A percentile compares a stretch with the other conserved stretches of the same genome.
Evolutionary conservation across 495 filamentous ascomycete species (phyloP).

Genomic region (Podospora fimiseda): DNA sequence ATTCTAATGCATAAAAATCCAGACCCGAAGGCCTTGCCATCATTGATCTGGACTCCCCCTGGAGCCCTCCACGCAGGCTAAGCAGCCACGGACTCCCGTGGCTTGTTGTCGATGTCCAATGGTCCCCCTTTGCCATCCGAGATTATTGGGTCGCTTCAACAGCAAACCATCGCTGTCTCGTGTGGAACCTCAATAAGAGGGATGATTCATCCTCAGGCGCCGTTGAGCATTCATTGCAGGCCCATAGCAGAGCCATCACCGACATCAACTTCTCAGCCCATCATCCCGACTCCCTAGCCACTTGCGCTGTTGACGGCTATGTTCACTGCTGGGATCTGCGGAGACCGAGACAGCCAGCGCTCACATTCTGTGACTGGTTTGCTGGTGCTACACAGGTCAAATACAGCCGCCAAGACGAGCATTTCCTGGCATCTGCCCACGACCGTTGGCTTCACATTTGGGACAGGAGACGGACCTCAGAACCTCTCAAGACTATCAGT

Average conservation of each 20-base stretch:
- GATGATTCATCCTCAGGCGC: constrained; percentile 61
- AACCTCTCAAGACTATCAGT: constrained; percentile 72
- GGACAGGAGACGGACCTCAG: constrained; percentile 78
- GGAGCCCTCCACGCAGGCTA: constrained; percentile 79
- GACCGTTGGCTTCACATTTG: constrained; percentile 82
- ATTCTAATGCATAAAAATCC: constrained; percentile 30
- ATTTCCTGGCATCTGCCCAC: constrained; percentile 86
- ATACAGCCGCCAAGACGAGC: constrained; percentile 79
- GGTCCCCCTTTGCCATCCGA: constrained; percentile 85
- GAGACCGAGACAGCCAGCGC: constrained; percentile 61
- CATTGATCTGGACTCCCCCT: constrained; percentile 88
- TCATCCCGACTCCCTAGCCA: constrained; percentile 81
- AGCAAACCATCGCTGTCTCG: constrained; percentile 88
- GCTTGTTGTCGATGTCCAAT: constrained; percentile 97
- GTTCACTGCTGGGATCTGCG: constrained; percentile 92
- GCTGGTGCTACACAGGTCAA: constrained; percentile 95
- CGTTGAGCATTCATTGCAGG: constrained; percentile 86
- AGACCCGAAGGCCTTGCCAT: constrained; percentile 76
- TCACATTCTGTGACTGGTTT: constrained; percentile 89
- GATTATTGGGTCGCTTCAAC: constrained; percentile 93
- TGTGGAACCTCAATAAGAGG: constrained; percentile 84
- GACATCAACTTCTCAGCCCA: constrained; percentile 96
- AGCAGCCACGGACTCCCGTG: constrained; percentile 78
- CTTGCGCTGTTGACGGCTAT: constrained; percentile 88
- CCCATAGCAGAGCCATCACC: constrained; percentile 83